Conservation (phyloP, 164 flowering plant genomes). For the Tetrastigma voinierianum region DNA sequence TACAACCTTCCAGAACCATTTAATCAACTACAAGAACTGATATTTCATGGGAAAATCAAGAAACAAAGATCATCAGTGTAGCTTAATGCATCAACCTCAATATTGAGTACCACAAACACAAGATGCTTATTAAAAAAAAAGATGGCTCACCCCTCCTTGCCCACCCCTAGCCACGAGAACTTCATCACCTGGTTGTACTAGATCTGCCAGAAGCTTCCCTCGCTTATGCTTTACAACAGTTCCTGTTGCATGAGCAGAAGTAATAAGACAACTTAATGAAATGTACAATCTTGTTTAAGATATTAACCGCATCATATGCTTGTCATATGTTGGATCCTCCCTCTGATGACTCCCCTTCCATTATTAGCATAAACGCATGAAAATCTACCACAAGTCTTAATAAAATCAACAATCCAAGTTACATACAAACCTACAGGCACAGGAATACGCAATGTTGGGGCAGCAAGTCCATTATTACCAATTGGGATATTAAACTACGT, state of each 20-base stretch:
- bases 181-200: slow-evolving; percentile 81
- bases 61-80: too few relatives aligned
- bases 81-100: too few relatives aligned
- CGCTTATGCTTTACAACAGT: slow-evolving; percentile 89
- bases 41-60: too few relatives aligned
- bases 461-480: slow-evolving; percentile 67
- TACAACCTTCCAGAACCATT: too few relatives aligned
- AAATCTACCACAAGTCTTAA: background rate
- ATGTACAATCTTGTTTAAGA: too few relatives aligned
- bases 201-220: slow-evolving; percentile 85
- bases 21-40: too few relatives aligned
- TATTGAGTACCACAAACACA: too few relatives aligned
- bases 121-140: background rate
- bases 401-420: background rate
- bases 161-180: slow-evolving; percentile 93
- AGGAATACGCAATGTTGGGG: slow-evolving; percentile 83
- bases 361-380: too few relatives aligned
- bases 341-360: too few relatives aligned
- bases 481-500: slow-evolving; percentile 58
- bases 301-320: too few relatives aligned
- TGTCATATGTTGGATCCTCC: too few relatives aligned
- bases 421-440: slow-evolving; percentile 86
- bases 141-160: slow-evolving; percentile 84
- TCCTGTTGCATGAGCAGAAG: slow-evolving; percentile 41
- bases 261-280: too few relatives aligned